Percentiles rank a stretch among this genome's conserved stretches.
These are phyloP conservation scores for Metarhizium robertsii DNA, from an alignment of 2,329 filamentous ascomycete species.

Conservation along the genomic window DNA sequence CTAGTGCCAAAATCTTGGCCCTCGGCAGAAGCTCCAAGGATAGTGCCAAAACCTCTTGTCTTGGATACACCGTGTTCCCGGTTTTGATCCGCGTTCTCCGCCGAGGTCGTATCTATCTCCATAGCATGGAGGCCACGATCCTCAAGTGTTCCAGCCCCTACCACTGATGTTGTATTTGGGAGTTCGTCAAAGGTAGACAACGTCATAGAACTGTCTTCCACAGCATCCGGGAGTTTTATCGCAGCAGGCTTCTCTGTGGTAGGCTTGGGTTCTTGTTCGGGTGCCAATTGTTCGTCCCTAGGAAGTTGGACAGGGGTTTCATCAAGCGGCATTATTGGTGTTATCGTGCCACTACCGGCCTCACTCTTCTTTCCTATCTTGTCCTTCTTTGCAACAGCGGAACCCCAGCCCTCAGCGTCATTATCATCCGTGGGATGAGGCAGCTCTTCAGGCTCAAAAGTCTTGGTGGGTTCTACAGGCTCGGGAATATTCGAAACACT, in stretches of 20 bases:
- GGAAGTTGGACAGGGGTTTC: not conserved
- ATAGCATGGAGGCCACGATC: not conserved
- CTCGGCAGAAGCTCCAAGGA: not conserved
- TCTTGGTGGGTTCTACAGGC: not conserved
- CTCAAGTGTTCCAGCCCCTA: not conserved
- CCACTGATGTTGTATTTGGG: not conserved
- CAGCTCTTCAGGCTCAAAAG: not conserved
- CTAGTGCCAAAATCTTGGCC: not conserved
- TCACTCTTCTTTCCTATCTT: slow-evolving; percentile 26
- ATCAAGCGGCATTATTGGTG: slow-evolving; percentile 1
- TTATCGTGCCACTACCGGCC: slow-evolving; percentile 4
- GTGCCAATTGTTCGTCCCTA: not conserved
- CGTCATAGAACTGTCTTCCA: slow-evolving; percentile 8
- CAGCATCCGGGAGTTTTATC: not conserved
- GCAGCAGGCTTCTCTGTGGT: not conserved
- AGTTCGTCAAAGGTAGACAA: not conserved
- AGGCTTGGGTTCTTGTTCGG: not conserved
- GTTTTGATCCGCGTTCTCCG: not conserved
- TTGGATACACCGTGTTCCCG: not conserved
- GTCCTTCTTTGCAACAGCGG: slow-evolving; percentile 26
- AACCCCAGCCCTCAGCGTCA: slow-evolving; percentile 16
- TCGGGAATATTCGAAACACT: too few species aligned
- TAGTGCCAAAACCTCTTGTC: not conserved
- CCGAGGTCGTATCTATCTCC: not conserved
- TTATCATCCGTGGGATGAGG: slow-evolving; percentile 6